Evolutionary conservation across 495 filamentous ascomycete genomes (phyloP).

Genomic region (Hyphodiscus hymeniophilus): DNA sequence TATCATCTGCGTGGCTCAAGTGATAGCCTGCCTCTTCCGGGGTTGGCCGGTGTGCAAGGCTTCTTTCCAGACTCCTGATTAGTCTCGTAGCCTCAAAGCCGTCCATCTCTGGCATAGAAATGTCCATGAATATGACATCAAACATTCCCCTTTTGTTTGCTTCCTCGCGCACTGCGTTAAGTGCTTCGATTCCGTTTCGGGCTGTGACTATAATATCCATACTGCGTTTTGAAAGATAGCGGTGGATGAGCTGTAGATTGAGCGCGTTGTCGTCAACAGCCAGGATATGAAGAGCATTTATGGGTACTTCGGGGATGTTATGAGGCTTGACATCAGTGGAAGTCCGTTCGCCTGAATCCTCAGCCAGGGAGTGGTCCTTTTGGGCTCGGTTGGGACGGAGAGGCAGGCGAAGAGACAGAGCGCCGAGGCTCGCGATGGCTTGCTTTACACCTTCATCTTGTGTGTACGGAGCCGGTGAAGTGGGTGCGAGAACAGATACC

Average conservation of each 20-base stretch:
- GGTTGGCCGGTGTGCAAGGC: not conserved
- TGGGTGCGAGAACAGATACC: too few relatives aligned
- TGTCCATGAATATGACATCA: conserved; percentile 31
- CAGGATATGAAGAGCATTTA: conserved; percentile 10
- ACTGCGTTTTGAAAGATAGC: conserved; percentile 39
- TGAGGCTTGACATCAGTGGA: not conserved
- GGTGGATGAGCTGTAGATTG: conserved; percentile 59
- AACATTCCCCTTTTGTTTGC: not conserved
- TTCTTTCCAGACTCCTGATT: conserved; percentile 51
- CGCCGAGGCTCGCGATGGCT: too few relatives aligned
- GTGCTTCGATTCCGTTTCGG: conserved; percentile 14
- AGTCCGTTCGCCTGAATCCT: too few relatives aligned
- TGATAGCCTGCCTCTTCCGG: not conserved
- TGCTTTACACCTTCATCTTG: too few relatives aligned
- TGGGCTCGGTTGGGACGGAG: too few relatives aligned
- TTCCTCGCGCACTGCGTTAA: conserved; percentile 1
- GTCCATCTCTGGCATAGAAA: conserved; percentile 68
- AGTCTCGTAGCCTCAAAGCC: conserved; percentile 54
- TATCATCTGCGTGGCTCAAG: not conserved
- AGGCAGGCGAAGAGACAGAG: too few relatives aligned
- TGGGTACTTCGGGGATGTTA: not conserved
- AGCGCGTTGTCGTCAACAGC: conserved; percentile 65
- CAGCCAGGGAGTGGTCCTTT: too few relatives aligned
- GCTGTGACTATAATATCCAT: conserved; percentile 15
- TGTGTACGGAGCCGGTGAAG: too few relatives aligned